phyloP scores from a whole-genome alignment of 129 eudicot genomes.

The Helianthus annuus region DNA sequence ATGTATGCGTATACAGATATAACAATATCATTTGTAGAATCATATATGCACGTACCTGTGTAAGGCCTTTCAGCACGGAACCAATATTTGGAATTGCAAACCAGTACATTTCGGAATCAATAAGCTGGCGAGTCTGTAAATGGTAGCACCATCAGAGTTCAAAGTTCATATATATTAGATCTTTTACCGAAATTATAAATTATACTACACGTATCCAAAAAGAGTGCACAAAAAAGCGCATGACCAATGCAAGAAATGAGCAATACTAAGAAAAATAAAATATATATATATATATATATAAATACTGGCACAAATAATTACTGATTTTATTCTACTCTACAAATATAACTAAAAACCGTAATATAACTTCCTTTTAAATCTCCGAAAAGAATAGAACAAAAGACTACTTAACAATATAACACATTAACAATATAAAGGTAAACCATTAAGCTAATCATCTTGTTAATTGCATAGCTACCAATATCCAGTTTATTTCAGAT shows the following conservation, averaged over 20 bases:
- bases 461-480: neutral
- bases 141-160: slow-evolving; percentile 6
- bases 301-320: too few species aligned
- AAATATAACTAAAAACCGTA: neutral
- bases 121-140: slow-evolving; percentile 90
- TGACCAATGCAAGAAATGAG: too few species aligned
- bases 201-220: neutral
- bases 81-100: slow-evolving; percentile 93
- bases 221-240: neutral
- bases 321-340: too few species aligned
- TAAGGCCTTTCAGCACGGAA: slow-evolving; percentile 77
- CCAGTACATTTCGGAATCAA: slow-evolving; percentile 92
- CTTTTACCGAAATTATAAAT: neutral
- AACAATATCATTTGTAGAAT: slow-evolving; percentile 1
- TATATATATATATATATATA: too few species aligned
- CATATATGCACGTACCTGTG: slow-evolving; percentile 58
- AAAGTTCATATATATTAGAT: neutral
- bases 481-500: neutral
- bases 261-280: too few species aligned
- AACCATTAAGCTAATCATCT: neutral
- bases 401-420: neutral
- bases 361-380: neutral
- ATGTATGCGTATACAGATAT: neutral
- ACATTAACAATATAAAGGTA: neutral
- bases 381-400: neutral